Evolutionary conservation across 192 early-diverging fungal species (phyloP), one percentile per base, ranked within the genome.

Genomic region (Umbelopsis isabellina): DNA sequence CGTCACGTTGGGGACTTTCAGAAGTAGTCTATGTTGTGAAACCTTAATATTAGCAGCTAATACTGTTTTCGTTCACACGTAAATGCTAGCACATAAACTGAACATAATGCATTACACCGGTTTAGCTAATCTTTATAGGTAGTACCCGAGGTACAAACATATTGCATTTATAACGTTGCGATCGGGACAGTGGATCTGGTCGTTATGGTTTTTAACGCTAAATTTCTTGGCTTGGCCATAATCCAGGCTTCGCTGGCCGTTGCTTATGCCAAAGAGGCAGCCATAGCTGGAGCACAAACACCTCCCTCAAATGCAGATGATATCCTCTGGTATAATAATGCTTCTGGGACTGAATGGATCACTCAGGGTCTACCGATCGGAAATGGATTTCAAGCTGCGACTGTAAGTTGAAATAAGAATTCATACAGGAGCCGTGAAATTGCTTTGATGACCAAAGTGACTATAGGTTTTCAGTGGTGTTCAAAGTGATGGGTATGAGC

Each of bases 101-200:
- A 23, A n/a, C 4, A 51, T 30, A 15, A 27, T 33, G 27, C 53
- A 33, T 30, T 33, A 58, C 1, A 1, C 11, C 15, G 7, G 53
- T 23, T 58, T 58, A 58, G 53, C 53, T 58, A 58, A 58, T 58
- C 23, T 33, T 8, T 15, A 23, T 58, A 33, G 25, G 53, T 58
- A 58, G 33, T 58, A 25, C 27, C 53, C 53, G 53, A 20, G 53
- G 53, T 27, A 53, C n/a, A 25, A 33, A 49, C 15, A 21, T 49
- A 20, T 20, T 49, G 4, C 48, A 49, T 49, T 49, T 20, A 20
- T 20, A 20, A 49, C 4, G 48, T 21, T 20, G 48, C 18, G 5
- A 16, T 21, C 2, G 48, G 12, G 12, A 16, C 37, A 10, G 48
- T 20, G 16, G 18, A 4, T 49, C 3, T 10, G 0, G 16, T 58